Percentiles rank a stretch among this genome's conserved stretches.
phyloP scores from a whole-genome alignment of 2,329 filamentous ascomycete genomes.

The Alternaria sp. region DNA sequence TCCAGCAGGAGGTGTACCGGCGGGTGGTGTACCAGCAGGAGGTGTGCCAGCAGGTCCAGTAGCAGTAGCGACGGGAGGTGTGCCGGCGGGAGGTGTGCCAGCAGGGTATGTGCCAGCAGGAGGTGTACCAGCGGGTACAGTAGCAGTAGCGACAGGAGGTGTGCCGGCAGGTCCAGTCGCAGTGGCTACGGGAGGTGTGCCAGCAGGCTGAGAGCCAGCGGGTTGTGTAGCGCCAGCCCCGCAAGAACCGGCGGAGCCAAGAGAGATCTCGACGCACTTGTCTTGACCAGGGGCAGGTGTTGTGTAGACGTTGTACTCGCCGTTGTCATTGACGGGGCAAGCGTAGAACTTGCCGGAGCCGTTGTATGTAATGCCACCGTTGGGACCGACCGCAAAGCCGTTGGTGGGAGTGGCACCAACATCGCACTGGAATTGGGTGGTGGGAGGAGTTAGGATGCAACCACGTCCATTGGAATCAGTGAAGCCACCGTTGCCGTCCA shows the following conservation, averaged over 20 bases:
- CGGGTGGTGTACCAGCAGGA: neutral
- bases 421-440: constrained; percentile 68
- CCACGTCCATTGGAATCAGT: constrained; percentile 63
- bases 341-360: constrained; percentile 63
- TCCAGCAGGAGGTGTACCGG: neutral
- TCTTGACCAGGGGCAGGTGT: constrained; percentile 49
- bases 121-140: neutral
- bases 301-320: constrained; percentile 64
- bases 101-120: neutral
- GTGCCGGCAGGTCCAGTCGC: neutral
- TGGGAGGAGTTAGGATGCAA: constrained; percentile 68
- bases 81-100: neutral
- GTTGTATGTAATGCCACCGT: constrained; percentile 61
- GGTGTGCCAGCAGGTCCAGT: neutral
- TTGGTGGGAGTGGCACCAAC: constrained; percentile 52
- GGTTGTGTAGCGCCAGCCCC: constrained; percentile 15
- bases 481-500: constrained; percentile 58
- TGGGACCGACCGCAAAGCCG: constrained; percentile 63
- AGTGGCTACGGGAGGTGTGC: neutral
- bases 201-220: neutral
- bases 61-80: neutral
- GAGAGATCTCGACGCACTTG: constrained; percentile 59
- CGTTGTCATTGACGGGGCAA: constrained; percentile 63
- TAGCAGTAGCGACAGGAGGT: neutral
- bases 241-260: constrained; percentile 41